Conservation (phyloP, 495 filamentous ascomycete species). For the Aspergillus olivimuriae region DNA sequence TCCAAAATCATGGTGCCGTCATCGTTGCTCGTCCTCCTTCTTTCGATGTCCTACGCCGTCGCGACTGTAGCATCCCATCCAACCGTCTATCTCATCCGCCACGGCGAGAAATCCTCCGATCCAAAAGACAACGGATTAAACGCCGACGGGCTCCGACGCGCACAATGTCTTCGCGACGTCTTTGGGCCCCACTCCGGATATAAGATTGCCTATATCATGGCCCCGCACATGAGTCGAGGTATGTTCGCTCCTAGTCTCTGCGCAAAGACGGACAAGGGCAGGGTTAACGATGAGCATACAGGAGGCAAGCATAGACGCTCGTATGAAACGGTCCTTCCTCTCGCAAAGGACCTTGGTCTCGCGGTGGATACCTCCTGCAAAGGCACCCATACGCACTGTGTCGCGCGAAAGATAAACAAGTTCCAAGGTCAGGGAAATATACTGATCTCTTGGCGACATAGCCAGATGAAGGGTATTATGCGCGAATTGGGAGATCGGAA, state of each 20-base stretch:
- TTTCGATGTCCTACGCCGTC: background rate
- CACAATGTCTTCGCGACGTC: conserved; percentile 38
- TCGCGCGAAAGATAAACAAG: conserved; percentile 12
- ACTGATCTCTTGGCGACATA: conserved; percentile 28
- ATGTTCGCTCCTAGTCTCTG: background rate
- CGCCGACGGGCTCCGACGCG: conserved; percentile 33
- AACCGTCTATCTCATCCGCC: conserved; percentile 46
- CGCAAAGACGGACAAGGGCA: background rate
- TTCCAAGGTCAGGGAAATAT: conserved; percentile 25
- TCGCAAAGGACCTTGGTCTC: conserved; percentile 43
- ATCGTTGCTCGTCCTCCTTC: background rate
- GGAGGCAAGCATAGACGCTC: conserved; percentile 40
- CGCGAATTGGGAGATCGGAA: conserved; percentile 13
- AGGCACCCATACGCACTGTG: conserved; percentile 20
- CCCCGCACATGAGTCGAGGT: conserved; percentile 27
- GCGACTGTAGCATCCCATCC: conserved; percentile 4
- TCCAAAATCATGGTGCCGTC: too few relatives aligned
- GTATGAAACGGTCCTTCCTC: conserved; percentile 40
- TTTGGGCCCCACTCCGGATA: conserved; percentile 39
- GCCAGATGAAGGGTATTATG: conserved; percentile 17
- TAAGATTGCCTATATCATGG: conserved; percentile 43
- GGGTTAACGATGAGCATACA: conserved; percentile 16
- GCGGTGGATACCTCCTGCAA: conserved; percentile 36
- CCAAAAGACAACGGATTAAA: conserved; percentile 33
- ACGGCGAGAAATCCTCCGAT: conserved; percentile 45